Percentiles rank a stretch among this genome's conserved stretches.
These are phyloP conservation scores for Pestalotiopsis fici DNA, from an alignment of 2,329 filamentous ascomycete species.

Conservation along the genomic window DNA sequence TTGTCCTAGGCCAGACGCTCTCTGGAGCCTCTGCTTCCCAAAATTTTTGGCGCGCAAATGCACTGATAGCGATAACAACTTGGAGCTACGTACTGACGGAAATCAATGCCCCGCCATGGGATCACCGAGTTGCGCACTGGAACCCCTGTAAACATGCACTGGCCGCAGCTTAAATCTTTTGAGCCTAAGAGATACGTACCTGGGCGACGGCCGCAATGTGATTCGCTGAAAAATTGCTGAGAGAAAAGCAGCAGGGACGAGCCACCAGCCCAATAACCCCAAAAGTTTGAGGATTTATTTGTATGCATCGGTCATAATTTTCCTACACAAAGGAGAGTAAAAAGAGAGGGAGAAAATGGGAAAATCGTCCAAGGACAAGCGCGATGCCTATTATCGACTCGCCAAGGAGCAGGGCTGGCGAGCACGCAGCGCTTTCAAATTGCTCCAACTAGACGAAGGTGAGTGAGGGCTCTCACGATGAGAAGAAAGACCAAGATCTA, in stretches of 20 bases:
- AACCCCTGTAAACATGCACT: constrained; percentile 15
- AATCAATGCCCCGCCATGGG: neutral
- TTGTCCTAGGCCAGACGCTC: neutral
- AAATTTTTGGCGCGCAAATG: neutral
- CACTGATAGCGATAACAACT: neutral
- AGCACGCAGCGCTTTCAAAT: constrained; percentile 92
- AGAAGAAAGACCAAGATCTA: neutral
- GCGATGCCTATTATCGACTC: constrained; percentile 95
- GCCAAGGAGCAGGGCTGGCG: constrained; percentile 99
- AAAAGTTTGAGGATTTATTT: neutral
- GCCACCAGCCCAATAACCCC: neutral
- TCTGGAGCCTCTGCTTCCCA: neutral
- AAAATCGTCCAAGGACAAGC: constrained; percentile 98
- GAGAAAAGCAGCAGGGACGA: neutral
- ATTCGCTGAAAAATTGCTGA: constrained; percentile 17
- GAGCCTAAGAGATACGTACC: constrained; percentile 3
- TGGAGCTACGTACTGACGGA: neutral
- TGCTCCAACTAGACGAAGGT: constrained; percentile 90
- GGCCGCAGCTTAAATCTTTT: constrained; percentile 30
- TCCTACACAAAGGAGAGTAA: neutral
- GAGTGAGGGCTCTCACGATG: neutral
- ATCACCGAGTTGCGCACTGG: neutral
- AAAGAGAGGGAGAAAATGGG: constrained; percentile 60
- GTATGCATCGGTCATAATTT: constrained; percentile 10
- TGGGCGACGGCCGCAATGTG: neutral